A percentile compares a stretch with the other conserved stretches of the same genome.
Evolutionary conservation across 139 green algal species (phyloP).

Genomic region (Marvania coccoides): DNA sequence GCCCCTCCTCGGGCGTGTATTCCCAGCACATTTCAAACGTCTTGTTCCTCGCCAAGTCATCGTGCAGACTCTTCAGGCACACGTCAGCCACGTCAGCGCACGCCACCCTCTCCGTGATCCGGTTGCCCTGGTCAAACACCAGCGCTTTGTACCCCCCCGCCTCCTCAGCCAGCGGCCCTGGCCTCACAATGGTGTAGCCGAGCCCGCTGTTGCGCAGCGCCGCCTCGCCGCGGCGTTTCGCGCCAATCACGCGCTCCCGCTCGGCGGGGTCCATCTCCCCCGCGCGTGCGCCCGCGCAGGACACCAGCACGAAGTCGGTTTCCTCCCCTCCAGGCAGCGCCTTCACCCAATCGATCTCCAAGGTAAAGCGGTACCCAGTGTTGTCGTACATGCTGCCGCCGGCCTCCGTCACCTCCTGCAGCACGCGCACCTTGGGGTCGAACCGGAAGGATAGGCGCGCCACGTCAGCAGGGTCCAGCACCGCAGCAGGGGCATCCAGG

Average conservation of each 20-base stretch:
- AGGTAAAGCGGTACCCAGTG: conserved; percentile 20
- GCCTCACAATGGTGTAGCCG: conserved; percentile 91
- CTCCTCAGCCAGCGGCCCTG: conserved; percentile 77
- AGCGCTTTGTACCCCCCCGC: conserved; percentile 92
- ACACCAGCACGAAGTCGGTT: conserved; percentile 91
- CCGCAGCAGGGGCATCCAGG: not conserved
- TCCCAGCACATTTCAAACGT: conserved; percentile 96
- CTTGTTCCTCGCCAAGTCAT: conserved; percentile 83
- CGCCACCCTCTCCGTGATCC: conserved; percentile 71
- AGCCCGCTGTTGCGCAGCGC: conserved; percentile 75
- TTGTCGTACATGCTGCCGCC: conserved; percentile 20
- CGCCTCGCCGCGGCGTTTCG: conserved; percentile 78
- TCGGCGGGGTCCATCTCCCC: conserved; percentile 29
- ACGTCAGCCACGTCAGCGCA: conserved; percentile 97
- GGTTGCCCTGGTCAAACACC: conserved; percentile 94
- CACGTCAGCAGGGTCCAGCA: conserved; percentile 18
- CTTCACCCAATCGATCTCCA: conserved; percentile 84
- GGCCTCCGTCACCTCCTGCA: conserved; percentile 22
- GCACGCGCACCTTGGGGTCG: conserved; percentile 25
- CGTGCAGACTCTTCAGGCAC: conserved; percentile 77
- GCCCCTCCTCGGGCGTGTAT: conserved; percentile 45
- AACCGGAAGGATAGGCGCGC: conserved; percentile 42
- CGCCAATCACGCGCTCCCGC: conserved; percentile 28
- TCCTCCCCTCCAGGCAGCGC: conserved; percentile 60
- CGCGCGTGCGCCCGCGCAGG: conserved; percentile 49